These are phyloP conservation scores for Stemphylium lycopersici DNA, from an alignment of 2,329 filamentous ascomycete genomes.

Conservation along the genomic window DNA sequence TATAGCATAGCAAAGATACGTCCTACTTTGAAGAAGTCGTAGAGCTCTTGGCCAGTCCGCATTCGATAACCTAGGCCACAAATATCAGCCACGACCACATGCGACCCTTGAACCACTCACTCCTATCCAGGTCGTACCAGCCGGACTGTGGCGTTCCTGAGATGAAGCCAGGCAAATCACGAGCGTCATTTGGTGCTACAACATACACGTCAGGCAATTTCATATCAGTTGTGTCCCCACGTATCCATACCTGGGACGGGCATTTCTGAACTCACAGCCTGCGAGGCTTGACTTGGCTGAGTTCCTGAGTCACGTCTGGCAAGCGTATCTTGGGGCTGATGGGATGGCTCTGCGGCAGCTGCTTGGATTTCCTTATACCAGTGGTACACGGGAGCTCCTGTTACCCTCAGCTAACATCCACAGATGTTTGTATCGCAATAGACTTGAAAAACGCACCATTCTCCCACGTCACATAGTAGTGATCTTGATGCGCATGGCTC, in stretches of 20 bases:
- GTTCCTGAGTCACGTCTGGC: too few species aligned
- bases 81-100: background rate
- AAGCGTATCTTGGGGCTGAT: too few species aligned
- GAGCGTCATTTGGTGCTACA: background rate
- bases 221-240: too few species aligned
- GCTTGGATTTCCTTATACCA: background rate
- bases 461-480: slow-evolving; percentile 10
- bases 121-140: slow-evolving; percentile 14
- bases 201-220: background rate
- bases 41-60: slow-evolving; percentile 19
- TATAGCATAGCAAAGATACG: slow-evolving; percentile 33
- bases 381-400: background rate
- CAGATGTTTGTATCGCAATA: background rate
- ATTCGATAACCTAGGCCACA: slow-evolving; percentile 24
- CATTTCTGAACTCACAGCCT: background rate
- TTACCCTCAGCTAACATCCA: background rate
- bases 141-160: slow-evolving; percentile 6
- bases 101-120: background rate
- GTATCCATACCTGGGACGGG: background rate
- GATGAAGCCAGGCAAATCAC: background rate
- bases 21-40: slow-evolving; percentile 24
- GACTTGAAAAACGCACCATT: background rate
- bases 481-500: slow-evolving; percentile 1
- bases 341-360: background rate
- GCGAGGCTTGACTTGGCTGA: too few species aligned